Evolutionary conservation across 2,329 filamentous ascomycete genomes (phyloP), one percentile per base, ranked within the genome.

Genomic region (Fusarium nelsonii): DNA sequence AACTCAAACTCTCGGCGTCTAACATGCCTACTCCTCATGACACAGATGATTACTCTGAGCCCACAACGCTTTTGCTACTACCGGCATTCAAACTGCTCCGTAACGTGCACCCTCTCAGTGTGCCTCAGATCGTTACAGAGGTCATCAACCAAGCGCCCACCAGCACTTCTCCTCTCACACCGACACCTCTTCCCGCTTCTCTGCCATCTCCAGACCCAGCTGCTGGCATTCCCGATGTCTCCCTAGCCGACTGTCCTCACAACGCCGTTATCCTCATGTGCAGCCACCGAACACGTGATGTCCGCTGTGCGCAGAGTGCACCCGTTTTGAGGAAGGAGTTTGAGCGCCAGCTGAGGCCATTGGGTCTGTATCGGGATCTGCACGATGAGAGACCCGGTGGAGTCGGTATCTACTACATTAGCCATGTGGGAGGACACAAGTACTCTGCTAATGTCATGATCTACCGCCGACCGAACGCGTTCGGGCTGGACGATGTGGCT

Each of bases 381-480:
- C 89, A 97, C 76, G 96, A 99, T 78, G 90, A 94, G 78, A 84
- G 96, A 60, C 93, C 94, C 0, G 95, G 95, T 12, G 96, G 96
- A 14, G 95, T 97, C 8, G 95, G 93, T 1, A 92, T 99, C 69
- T 97, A 97, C 81, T 98, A 97, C 77, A 97, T 98, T 76, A 95
- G 90, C 71, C 96, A 99, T 76, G 94, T 97, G 4, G 96, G 96
- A 30, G 96, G 96, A 0, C 96, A 99, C 83, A 97, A 97, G 82
- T 98, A 97, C 81, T 90, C 91, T 46, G 96, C 96, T 30, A 99
- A 99, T 75, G 89, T 98, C 73, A 92, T 99, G 83, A 85, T 99
- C 2, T 98, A 99, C 79, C 87, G 96, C 11, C 85, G 86, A 55
- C 84, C 82, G 8, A 83, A 88, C 72, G 83, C 87, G 1, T 89